Base-by-base conservation (phyloP, 2,329 filamentous ascomycete genomes). In the Fusarium tricinctum region DNA sequence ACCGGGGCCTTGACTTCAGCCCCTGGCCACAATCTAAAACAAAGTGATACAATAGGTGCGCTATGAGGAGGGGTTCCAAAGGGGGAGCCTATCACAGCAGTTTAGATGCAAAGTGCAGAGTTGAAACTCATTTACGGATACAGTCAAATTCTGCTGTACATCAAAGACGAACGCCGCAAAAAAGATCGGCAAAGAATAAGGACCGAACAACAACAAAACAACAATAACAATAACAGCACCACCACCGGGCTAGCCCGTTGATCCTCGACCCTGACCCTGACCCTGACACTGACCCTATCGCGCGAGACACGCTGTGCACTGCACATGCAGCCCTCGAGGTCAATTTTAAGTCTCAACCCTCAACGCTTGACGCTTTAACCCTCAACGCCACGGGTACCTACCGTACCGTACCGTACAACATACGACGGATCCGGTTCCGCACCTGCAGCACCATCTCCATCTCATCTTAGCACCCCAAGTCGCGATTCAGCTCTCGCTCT, bases 21-120 rank as follows among this genome's bases (percentile, higher is more conserved):
- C 50, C 57, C 46, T 56, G 35, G 62, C 30, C 57, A 53, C 20
- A 66, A 63, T 52, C 46, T 57, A 45, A 68, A 69, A 66, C 66
- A 38, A 46, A 45, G 32, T 43, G 40, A 62, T 43, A 44, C 44
- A 23, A 51, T 57, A 59, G 35, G 52, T 53, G 44, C 47, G 51
- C 54, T 55, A 54, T 42, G 58, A 40, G 38, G 39, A 17, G 42
- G 54, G 54, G 42, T 50, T 44, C 8, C 33, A 26, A 23, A 39
- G 47, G 33, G 42, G 17, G 43, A 47, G 43, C 63, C 63, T 67
- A 67, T 67, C 63, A 67, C 14, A 26, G 45, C 48, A 53, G 28
- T 49, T 54, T 20, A 26, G 28, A 30, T 58, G 33, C 20, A 32
- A 33, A 58, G 22, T 38, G 35, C 35, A 47, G 44, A 64, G 39